Percentiles rank a stretch among this genome's conserved stretches.
Evolutionary conservation across 176 grass and related monocot genomes (phyloP).

Genomic region (Lolium rigidum): DNA sequence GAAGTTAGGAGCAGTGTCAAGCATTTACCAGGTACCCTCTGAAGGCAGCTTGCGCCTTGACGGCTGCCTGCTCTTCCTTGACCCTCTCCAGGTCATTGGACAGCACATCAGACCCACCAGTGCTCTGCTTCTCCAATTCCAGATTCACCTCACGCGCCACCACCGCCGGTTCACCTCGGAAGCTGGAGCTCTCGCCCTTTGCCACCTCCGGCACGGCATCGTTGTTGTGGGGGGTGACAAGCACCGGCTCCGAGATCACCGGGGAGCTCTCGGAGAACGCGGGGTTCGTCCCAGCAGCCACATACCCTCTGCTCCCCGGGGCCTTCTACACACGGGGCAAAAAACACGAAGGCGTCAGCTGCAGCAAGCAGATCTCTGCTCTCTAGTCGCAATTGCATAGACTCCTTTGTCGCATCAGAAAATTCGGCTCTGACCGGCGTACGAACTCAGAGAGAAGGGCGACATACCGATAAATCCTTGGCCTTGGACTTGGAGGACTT

Average conservation of each 20-base stretch:
- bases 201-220: constrained; percentile 37
- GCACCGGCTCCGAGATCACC: constrained; percentile 84
- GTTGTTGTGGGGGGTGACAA: constrained; percentile 57
- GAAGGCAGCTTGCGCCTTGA: constrained; percentile 87
- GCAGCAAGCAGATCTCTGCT: constrained; percentile 9
- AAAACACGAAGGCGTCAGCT: not conserved
- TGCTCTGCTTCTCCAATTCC: constrained; percentile 46
- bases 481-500: constrained; percentile 66
- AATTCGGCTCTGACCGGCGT: too few relatives aligned
- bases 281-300: constrained; percentile 36
- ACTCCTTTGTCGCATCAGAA: too few relatives aligned
- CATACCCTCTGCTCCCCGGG: constrained; percentile 54
- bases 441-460: too few relatives aligned
- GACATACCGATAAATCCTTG: constrained; percentile 57
- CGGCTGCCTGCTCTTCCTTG: constrained; percentile 74
- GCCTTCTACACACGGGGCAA: constrained; percentile 49
- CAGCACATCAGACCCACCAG: constrained; percentile 8
- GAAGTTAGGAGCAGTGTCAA: too few relatives aligned
- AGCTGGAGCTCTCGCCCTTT: constrained; percentile 56
- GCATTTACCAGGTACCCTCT: constrained; percentile 81
- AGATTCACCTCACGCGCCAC: constrained; percentile 38
- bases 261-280: constrained; percentile 58
- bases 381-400: not conserved
- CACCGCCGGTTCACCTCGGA: constrained; percentile 45
- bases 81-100: constrained; percentile 43